A percentile compares a stretch with the other conserved stretches of the same genome.
phyloP scores from a whole-genome alignment of 768 basidiomycete species.

The Hericium alpestre region DNA sequence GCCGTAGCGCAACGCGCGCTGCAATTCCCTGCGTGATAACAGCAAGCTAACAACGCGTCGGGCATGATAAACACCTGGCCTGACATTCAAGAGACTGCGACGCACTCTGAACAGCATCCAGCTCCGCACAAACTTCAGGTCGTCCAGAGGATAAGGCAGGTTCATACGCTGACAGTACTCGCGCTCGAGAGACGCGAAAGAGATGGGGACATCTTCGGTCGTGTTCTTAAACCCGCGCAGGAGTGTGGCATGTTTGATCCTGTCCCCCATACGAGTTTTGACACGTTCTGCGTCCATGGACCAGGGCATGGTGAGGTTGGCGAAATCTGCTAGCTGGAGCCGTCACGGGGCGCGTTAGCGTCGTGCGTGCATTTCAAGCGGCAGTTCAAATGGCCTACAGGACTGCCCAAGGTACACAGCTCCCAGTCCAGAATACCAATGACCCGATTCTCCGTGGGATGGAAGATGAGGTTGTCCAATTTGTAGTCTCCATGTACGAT shows the following conservation, averaged over 20 bases:
- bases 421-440: slow-evolving; percentile 98
- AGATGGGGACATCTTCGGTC: slow-evolving; percentile 44
- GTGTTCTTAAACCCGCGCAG: slow-evolving; percentile 59
- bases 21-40: slow-evolving; percentile 88
- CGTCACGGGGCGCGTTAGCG: background rate
- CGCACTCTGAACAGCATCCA: slow-evolving; percentile 79
- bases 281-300: slow-evolving; percentile 36
- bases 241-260: slow-evolving; percentile 10
- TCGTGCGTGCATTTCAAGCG: background rate
- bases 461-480: slow-evolving; percentile 94
- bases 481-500: slow-evolving; percentile 98
- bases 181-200: slow-evolving; percentile 63
- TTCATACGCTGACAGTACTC: slow-evolving; percentile 66
- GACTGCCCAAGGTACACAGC: slow-evolving; percentile 87
- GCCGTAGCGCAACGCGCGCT: slow-evolving; percentile 72
- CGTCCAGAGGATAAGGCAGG: slow-evolving; percentile 63
- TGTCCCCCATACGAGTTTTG: slow-evolving; percentile 15
- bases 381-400: slow-evolving; percentile 38
- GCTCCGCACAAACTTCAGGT: slow-evolving; percentile 72
- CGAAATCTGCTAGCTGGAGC: slow-evolving; percentile 71
- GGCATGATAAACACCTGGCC: slow-evolving; percentile 8
- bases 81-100: background rate
- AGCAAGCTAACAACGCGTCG: slow-evolving; percentile 37
- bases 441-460: slow-evolving; percentile 81
- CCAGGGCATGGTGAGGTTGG: slow-evolving; percentile 85